Percentiles rank a stretch among this genome's conserved stretches.
phyloP scores from a whole-genome alignment of 2,329 filamentous ascomycete genomes.

The Fusarium luffae region DNA sequence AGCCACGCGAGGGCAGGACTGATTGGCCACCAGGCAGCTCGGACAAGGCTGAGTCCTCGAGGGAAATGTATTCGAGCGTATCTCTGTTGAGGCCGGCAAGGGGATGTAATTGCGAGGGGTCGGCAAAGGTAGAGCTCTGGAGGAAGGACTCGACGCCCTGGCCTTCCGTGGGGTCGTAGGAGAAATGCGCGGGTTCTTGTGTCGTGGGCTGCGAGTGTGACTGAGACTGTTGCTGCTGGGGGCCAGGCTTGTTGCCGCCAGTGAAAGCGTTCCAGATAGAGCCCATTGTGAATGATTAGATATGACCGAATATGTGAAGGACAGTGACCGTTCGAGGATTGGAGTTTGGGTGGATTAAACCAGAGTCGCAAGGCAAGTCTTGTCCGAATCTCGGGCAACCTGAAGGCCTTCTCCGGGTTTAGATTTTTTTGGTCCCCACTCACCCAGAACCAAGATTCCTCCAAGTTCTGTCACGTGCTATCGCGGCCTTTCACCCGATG shows the following conservation, averaged over 20 bases:
- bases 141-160: slow-evolving; percentile 91
- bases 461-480: slow-evolving; percentile 33
- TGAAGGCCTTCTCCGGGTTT: slow-evolving; percentile 39
- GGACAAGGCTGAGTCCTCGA: slow-evolving; percentile 91
- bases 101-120: slow-evolving; percentile 90
- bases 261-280: slow-evolving; percentile 71
- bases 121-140: slow-evolving; percentile 78
- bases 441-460: slow-evolving; percentile 27
- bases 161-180: slow-evolving; percentile 77
- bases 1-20: slow-evolving; percentile 91
- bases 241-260: slow-evolving; percentile 64
- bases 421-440: slow-evolving; percentile 48
- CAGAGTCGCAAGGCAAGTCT: slow-evolving; percentile 42
- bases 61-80: slow-evolving; percentile 90
- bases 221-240: slow-evolving; percentile 56
- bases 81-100: slow-evolving; percentile 93
- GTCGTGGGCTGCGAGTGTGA: slow-evolving; percentile 48
- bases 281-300: slow-evolving; percentile 57
- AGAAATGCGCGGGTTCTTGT: slow-evolving; percentile 63
- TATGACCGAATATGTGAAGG: slow-evolving; percentile 22
- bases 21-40: slow-evolving; percentile 88
- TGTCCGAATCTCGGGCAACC: slow-evolving; percentile 43
- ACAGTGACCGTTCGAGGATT: slow-evolving; percentile 25
- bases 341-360: slow-evolving; percentile 25
- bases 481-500: slow-evolving; percentile 13